Conservation (phyloP, 371 early-diverging fungal species). For the Mortierella sp. region DNA sequence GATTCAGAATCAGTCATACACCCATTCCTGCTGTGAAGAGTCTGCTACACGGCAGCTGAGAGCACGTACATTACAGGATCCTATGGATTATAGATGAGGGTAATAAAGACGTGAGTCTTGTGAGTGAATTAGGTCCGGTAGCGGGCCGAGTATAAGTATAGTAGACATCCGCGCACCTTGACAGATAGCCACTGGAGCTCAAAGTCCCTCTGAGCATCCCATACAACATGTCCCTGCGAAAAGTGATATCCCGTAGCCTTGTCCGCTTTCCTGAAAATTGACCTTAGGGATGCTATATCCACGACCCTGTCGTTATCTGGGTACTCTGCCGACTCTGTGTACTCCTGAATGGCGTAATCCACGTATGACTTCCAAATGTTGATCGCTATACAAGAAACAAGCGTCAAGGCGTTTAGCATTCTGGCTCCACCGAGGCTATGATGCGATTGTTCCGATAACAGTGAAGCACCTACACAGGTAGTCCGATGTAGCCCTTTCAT, state of each 20-base stretch:
- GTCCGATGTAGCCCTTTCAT: slow-evolving; percentile 32
- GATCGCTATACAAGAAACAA: slow-evolving; percentile 20
- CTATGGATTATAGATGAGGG: no score
- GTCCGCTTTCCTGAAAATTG: slow-evolving; percentile 25
- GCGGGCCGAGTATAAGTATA: no score
- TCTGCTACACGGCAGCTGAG: no score
- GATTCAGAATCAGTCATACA: no score
- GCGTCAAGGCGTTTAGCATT: not conserved
- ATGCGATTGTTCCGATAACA: not conserved
- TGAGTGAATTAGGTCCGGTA: no score
- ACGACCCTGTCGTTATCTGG: slow-evolving; percentile 18
- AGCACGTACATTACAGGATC: slow-evolving; percentile 13
- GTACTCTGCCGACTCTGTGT: slow-evolving; percentile 21
- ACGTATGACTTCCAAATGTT: slow-evolving; percentile 41
- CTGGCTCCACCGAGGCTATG: not conserved
- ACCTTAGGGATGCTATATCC: slow-evolving; percentile 9
- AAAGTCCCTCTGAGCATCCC: slow-evolving; percentile 38
- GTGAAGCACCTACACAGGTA: slow-evolving; percentile 38
- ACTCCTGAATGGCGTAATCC: slow-evolving; percentile 36
- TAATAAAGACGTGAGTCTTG: no score
- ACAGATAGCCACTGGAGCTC: slow-evolving; percentile 15
- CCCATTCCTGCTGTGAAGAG: no score
- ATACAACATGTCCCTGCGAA: slow-evolving; percentile 34
- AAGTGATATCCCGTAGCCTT: slow-evolving; percentile 25
- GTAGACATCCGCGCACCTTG: not conserved